Conservation (phyloP, 23 red algal species). For the Gracilariopsis chorda region DNA sequence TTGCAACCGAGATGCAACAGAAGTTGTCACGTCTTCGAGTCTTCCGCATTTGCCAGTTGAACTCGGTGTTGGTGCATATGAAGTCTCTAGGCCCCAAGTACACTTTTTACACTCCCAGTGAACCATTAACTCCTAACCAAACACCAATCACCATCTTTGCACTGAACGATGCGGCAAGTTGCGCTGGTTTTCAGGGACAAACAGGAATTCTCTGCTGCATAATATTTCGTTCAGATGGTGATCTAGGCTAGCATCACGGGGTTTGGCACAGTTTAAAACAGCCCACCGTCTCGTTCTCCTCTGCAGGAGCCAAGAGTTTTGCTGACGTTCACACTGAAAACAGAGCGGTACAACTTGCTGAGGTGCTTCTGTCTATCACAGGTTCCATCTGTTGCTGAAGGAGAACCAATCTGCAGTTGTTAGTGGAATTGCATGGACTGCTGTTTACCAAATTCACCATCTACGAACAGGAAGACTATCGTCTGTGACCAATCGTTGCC, state of each 20-base stretch:
- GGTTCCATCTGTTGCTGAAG: no score
- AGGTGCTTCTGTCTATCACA: no score
- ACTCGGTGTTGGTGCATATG: neutral
- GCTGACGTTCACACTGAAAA: no score
- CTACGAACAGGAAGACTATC: no score
- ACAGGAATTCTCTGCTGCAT: neutral
- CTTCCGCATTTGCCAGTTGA: neutral
- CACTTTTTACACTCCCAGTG: neutral
- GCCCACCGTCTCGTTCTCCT: no score
- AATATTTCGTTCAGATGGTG: neutral
- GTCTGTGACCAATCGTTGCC: no score
- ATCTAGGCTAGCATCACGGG: neutral
- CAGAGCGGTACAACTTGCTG: no score
- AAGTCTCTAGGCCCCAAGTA: neutral
- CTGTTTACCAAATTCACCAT: no score
- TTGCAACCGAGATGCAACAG: neutral
- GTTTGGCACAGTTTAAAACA: conserved; percentile 22
- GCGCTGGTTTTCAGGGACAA: conserved; percentile 1
- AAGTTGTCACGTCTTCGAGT: neutral
- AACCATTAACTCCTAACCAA: neutral
- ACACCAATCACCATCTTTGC: neutral
- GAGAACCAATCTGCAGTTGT: no score
- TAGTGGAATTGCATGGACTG: no score
- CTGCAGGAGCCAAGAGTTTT: no score
- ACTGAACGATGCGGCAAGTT: neutral